A percentile compares a stretch with the other conserved stretches of the same genome.
These are phyloP conservation scores for Saturnispora sekii DNA, from an alignment of 805 yeast species.

Conservation along the genomic window DNA sequence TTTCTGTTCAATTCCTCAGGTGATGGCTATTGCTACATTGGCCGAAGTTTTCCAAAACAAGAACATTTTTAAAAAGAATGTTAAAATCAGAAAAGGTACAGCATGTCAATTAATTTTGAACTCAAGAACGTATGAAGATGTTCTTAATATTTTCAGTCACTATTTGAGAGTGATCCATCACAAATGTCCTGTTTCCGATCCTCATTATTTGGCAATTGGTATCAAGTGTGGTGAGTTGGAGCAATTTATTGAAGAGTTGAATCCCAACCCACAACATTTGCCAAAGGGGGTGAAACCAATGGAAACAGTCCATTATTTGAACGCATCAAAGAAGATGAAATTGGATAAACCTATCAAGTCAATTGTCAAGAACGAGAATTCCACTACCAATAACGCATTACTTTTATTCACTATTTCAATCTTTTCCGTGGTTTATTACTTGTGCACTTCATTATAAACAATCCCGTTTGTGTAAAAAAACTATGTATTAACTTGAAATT, in stretches of 20 bases:
- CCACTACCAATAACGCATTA: constrained; percentile 11
- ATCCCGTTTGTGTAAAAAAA: not conserved
- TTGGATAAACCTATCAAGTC: constrained; percentile 23
- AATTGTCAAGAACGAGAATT: constrained; percentile 14
- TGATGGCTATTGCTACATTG: constrained; percentile 95
- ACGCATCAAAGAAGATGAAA: constrained; percentile 35
- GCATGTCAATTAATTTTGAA: constrained; percentile 68
- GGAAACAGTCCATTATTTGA: constrained; percentile 38
- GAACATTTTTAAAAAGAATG: constrained; percentile 54
- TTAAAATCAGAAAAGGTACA: constrained; percentile 86
- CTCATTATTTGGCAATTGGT: constrained; percentile 76
- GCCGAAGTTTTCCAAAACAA: constrained; percentile 79
- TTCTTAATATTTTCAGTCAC: constrained; percentile 63
- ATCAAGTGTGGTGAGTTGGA: constrained; percentile 82
- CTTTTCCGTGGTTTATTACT: constrained; percentile 12
- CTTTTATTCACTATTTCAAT: constrained; percentile 17
- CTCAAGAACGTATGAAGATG: constrained; percentile 66
- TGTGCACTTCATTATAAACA: constrained; percentile 5
- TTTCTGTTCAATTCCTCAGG: constrained; percentile 97
- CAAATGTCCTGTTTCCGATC: constrained; percentile 71
- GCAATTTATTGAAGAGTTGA: constrained; percentile 72
- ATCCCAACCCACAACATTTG: constrained; percentile 44
- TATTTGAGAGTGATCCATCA: constrained; percentile 71
- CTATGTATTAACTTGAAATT: too few species aligned
- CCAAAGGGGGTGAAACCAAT: constrained; percentile 44